Percentiles rank a stretch among this genome's conserved stretches.
These are phyloP conservation scores for Pleurotus giganteus DNA, from an alignment of 768 basidiomycete genomes.

Conservation along the genomic window DNA sequence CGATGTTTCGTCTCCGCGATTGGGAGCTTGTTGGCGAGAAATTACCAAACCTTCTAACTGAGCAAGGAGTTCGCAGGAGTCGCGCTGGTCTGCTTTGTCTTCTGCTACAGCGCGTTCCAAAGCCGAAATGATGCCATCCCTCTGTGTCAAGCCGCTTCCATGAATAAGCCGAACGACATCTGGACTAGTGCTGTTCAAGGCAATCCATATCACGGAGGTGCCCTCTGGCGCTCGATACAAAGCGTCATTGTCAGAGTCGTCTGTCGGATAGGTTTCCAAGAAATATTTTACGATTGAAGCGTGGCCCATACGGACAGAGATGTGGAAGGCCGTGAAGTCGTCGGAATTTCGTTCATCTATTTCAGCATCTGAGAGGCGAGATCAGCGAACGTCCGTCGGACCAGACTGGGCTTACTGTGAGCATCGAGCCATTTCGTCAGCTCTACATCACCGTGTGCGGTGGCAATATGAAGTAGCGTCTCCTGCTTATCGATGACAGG, in stretches of 20 bases:
- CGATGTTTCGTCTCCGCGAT: constrained; percentile 7
- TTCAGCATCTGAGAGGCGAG: constrained; percentile 55
- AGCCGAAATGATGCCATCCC: constrained; percentile 46
- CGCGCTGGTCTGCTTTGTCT: constrained; percentile 37
- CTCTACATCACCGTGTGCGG: constrained; percentile 49
- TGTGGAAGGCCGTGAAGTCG: constrained; percentile 64
- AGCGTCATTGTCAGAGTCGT: constrained; percentile 43
- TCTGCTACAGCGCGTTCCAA: constrained; percentile 35
- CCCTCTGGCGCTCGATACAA: constrained; percentile 47
- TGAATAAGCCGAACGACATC: constrained; percentile 65
- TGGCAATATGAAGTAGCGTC: constrained; percentile 70
- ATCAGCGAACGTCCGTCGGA: constrained; percentile 19
- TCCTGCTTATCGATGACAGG: constrained; percentile 55
- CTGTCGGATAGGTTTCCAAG: constrained; percentile 57
- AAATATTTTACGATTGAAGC: constrained; percentile 55
- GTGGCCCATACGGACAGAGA: constrained; percentile 55
- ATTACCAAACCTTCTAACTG: constrained; percentile 14
- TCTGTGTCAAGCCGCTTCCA: constrained; percentile 49
- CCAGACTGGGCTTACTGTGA: constrained; percentile 51
- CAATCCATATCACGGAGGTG: constrained; percentile 50
- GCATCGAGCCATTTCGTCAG: constrained; percentile 69
- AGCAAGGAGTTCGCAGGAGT: constrained; percentile 49
- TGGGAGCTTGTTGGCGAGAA: constrained; percentile 6
- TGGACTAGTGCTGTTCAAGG: constrained; percentile 59
- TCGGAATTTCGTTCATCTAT: constrained; percentile 63